These are phyloP conservation scores for Mycena galericulata DNA, from an alignment of 768 basidiomycete genomes.

Conservation along the genomic window DNA sequence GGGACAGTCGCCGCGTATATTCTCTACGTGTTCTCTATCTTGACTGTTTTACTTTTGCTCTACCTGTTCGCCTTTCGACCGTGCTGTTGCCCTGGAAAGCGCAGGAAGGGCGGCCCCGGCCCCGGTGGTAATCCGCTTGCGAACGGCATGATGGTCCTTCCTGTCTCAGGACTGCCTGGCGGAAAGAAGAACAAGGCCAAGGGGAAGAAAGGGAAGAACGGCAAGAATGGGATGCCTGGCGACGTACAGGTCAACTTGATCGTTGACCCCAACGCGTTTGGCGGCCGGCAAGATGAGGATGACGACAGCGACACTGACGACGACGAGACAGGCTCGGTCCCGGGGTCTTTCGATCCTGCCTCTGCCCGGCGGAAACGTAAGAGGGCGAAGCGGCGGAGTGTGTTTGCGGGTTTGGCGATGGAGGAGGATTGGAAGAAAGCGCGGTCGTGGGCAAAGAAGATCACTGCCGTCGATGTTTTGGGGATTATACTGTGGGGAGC, in stretches of 20 bases:
- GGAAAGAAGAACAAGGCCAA: slow-evolving; percentile 56
- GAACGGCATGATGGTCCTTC: slow-evolving; percentile 71
- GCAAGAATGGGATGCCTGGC: slow-evolving; percentile 52
- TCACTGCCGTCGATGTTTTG: slow-evolving; percentile 61
- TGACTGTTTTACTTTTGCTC: slow-evolving; percentile 63
- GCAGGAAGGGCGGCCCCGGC: slow-evolving; percentile 43
- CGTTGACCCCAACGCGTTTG: slow-evolving; percentile 74
- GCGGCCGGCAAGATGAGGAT: slow-evolving; percentile 50
- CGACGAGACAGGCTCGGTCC: slow-evolving; percentile 50
- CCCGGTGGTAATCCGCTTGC: slow-evolving; percentile 40
- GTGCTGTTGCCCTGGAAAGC: slow-evolving; percentile 59
- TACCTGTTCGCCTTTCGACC: slow-evolving; percentile 71
- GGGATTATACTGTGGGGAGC: slow-evolving; percentile 67
- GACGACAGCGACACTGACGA: slow-evolving; percentile 53
- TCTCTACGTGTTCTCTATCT: slow-evolving; percentile 67
- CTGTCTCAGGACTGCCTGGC: slow-evolving; percentile 65
- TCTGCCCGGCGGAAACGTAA: slow-evolving; percentile 49
- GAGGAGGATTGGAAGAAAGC: slow-evolving; percentile 74
- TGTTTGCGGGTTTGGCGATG: slow-evolving; percentile 72
- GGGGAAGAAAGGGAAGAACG: slow-evolving; percentile 56
- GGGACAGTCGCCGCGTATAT: slow-evolving; percentile 65
- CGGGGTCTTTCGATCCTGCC: slow-evolving; percentile 48
- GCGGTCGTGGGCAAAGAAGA: slow-evolving; percentile 64
- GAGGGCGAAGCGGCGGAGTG: slow-evolving; percentile 56
- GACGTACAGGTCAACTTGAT: slow-evolving; percentile 81